Percentiles rank a stretch among this genome's conserved stretches.
These are phyloP conservation scores for Cercospora sojina DNA, from an alignment of 2,329 filamentous ascomycete species.

Conservation along the genomic window DNA sequence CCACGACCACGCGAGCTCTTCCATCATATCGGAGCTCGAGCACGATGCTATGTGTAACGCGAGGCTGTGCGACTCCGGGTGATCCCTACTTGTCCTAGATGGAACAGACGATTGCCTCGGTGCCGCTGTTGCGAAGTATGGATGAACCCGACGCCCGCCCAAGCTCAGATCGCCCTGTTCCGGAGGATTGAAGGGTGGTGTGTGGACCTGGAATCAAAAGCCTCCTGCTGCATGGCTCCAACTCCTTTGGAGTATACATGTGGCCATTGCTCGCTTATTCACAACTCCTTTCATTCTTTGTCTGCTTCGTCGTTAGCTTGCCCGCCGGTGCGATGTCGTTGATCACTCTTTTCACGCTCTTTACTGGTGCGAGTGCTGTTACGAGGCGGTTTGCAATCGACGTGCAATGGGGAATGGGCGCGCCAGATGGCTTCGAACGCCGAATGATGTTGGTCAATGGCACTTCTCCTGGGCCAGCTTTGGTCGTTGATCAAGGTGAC, in stretches of 20 bases:
- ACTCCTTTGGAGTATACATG: slow-evolving; percentile 3
- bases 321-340: slow-evolving; percentile 12
- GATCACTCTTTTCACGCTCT: slow-evolving; percentile 6
- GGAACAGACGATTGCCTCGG: neutral
- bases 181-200: slow-evolving; percentile 8
- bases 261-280: neutral
- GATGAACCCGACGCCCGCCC: slow-evolving; percentile 6
- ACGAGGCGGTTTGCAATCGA: slow-evolving; percentile 16
- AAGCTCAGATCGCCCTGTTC: slow-evolving; percentile 11
- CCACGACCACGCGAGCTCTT: slow-evolving; percentile 3
- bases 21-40: neutral
- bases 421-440: slow-evolving; percentile 20
- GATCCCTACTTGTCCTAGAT: slow-evolving; percentile 1
- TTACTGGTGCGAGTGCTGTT: slow-evolving; percentile 7
- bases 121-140: neutral
- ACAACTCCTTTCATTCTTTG: neutral
- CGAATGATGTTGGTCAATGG: slow-evolving; percentile 23
- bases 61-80: neutral
- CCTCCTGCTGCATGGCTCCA: slow-evolving; percentile 5
- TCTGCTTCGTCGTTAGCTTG: slow-evolving; percentile 6
- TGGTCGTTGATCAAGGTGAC: slow-evolving; percentile 22
- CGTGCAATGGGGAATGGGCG: slow-evolving; percentile 14
- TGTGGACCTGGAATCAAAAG: neutral
- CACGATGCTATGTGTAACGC: slow-evolving; percentile 8
- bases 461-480: slow-evolving; percentile 19